Percentiles rank a stretch among this genome's conserved stretches.
Evolutionary conservation across 1,284 basidiomycete genomes (phyloP).

Genomic region (Meira nashicola): DNA sequence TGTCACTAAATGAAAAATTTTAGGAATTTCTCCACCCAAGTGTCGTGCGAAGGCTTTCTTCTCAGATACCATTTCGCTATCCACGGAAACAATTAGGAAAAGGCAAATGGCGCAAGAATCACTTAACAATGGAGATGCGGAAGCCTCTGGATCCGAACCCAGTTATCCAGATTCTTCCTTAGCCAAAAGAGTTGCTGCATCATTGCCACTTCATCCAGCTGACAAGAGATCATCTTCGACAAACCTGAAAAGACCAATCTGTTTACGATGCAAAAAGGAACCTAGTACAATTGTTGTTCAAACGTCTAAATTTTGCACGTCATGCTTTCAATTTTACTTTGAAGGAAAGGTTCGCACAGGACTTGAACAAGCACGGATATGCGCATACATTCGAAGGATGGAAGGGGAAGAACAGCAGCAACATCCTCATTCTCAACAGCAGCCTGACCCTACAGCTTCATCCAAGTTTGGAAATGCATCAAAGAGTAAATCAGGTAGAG

Average conservation of each 20-base stretch:
- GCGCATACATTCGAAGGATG: neutral
- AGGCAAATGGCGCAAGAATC: too few relatives aligned
- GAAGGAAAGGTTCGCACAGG: conserved; percentile 6
- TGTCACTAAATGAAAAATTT: too few relatives aligned
- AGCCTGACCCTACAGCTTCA: neutral
- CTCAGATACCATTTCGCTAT: too few relatives aligned
- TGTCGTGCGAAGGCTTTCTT: too few relatives aligned
- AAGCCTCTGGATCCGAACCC: too few relatives aligned
- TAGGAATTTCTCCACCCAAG: too few relatives aligned
- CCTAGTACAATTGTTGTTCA: conserved; percentile 2
- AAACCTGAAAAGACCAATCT: neutral
- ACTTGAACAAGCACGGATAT: conserved; percentile 3
- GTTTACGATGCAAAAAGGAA: conserved; percentile 3
- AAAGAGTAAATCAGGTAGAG: conserved; percentile 2
- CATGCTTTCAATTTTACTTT: neutral
- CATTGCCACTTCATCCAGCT: neutral
- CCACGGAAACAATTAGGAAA: too few relatives aligned
- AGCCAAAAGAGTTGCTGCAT: too few relatives aligned
- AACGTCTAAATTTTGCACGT: neutral
- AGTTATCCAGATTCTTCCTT: too few relatives aligned
- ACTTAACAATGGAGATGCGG: too few relatives aligned
- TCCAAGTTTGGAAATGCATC: neutral
- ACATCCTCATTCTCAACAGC: neutral
- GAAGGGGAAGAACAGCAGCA: neutral
- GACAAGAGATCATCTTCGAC: neutral